Conservation (phyloP, 768 basidiomycete genomes). For the Scleroderma bovista region DNA sequence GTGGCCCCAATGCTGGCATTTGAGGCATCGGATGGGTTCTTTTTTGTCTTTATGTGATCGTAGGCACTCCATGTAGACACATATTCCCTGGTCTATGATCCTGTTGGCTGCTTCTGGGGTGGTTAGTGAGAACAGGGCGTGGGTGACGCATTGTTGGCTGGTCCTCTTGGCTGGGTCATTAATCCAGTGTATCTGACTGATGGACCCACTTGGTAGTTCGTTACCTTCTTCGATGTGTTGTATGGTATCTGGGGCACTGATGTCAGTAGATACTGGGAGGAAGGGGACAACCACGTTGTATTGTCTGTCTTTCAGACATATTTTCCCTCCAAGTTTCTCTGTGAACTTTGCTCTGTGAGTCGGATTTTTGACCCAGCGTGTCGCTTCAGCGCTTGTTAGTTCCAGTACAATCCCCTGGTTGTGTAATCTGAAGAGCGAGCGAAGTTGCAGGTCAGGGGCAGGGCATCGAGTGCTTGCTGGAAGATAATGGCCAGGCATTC, state of each 20-base stretch:
- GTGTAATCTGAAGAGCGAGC: not conserved
- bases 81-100: conserved; percentile 15
- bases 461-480: not conserved
- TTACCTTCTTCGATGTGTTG: conserved; percentile 12
- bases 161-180: conserved; percentile 15
- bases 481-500: too few species aligned
- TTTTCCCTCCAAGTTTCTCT: not conserved
- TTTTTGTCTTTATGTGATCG: conserved; percentile 7
- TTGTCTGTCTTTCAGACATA: not conserved
- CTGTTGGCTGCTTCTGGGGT: conserved; percentile 17
- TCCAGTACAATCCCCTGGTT: conserved; percentile 14
- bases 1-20: conserved; percentile 4
- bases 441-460: not conserved
- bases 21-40: not conserved
- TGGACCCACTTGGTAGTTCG: not conserved
- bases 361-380: conserved; percentile 10
- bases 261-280: conserved; percentile 16
- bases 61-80: conserved; percentile 9
- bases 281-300: conserved; percentile 14
- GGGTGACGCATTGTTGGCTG: conserved; percentile 15
- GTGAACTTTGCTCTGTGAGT: conserved; percentile 7
- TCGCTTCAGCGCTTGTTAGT: conserved; percentile 4
- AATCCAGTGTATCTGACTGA: conserved; percentile 20
- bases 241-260: not conserved
- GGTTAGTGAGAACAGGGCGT: conserved; percentile 18